These are phyloP conservation scores for Zygosaccharomyces pseudobailii DNA, from an alignment of 1,139 yeast species.

Conservation along the genomic window DNA sequence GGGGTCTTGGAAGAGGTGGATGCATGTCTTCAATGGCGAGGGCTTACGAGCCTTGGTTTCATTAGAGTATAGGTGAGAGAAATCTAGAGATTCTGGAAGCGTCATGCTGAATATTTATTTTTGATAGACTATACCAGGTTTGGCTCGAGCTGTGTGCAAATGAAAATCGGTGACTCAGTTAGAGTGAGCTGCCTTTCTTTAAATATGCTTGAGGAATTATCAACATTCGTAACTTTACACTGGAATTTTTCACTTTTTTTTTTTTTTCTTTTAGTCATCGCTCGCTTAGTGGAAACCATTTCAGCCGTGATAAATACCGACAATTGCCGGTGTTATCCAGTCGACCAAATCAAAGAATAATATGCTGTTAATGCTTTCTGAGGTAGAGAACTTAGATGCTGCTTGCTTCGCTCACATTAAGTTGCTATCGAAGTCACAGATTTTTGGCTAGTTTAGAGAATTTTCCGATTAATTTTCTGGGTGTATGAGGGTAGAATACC, in stretches of 20 bases:
- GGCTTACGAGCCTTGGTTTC: slow-evolving; percentile 75
- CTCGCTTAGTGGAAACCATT: not conserved
- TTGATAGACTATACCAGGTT: not conserved
- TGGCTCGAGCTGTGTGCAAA: no score
- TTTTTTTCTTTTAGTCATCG: not conserved
- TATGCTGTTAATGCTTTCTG: no score
- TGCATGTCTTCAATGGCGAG: slow-evolving; percentile 80
- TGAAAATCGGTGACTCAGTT: not conserved
- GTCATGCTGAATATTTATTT: slow-evolving; percentile 22
- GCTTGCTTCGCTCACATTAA: no score
- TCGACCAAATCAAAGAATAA: not conserved
- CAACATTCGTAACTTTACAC: not conserved
- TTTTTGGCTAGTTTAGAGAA: no score
- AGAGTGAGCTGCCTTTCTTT: not conserved
- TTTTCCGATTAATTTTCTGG: no score
- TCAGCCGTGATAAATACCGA: slow-evolving; percentile 1
- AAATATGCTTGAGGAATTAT: not conserved
- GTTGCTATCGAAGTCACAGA: no score
- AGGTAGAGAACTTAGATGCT: no score
- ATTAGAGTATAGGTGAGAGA: slow-evolving; percentile 66
- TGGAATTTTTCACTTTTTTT: slow-evolving; percentile 3
- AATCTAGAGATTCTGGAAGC: slow-evolving; percentile 53
- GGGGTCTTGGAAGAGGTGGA: slow-evolving; percentile 69
- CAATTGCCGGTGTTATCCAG: not conserved
- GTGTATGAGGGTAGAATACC: no score